phyloP scores from a whole-genome alignment of 106 monocot species.

The Amphibolis antarctica region DNA sequence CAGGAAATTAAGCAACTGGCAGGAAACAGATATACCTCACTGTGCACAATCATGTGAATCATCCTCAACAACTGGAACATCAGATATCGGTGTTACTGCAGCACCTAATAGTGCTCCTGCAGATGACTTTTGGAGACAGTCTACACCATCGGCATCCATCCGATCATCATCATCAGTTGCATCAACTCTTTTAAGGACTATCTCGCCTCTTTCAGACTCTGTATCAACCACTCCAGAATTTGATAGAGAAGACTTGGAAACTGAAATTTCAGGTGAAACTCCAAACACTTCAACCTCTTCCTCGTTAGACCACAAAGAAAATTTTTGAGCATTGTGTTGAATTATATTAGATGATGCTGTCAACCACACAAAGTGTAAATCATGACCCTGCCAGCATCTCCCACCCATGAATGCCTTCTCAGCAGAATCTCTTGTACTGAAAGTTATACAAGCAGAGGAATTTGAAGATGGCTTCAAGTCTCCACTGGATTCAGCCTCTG shows the following conservation, averaged over 20 bases:
- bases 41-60: not conserved
- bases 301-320: conserved; percentile 5
- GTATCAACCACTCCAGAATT: not conserved
- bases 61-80: conserved; percentile 23
- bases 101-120: conserved; percentile 14
- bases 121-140: conserved; percentile 2
- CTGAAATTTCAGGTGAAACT: not conserved
- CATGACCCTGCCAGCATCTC: conserved; percentile 53
- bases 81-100: conserved; percentile 1
- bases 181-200: conserved; percentile 6
- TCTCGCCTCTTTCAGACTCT: conserved; percentile 1
- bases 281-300: not conserved
- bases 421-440: conserved; percentile 42
- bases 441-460: conserved; percentile 39
- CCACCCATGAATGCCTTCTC: conserved; percentile 53
- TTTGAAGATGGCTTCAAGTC: conserved; percentile 14
- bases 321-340: conserved; percentile 10
- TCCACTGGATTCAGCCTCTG: conserved; percentile 14
- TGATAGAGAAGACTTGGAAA: conserved; percentile 5
- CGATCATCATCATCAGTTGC: not conserved
- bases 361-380: conserved; percentile 51
- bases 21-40: conserved; percentile 22
- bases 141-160: conserved; percentile 6
- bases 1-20: no score
- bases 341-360: conserved; percentile 14